Evolutionary conservation across 1,284 basidiomycete species (phyloP), one percentile per base, ranked within the genome.

Genomic region (Phenoliferia sp.): DNA sequence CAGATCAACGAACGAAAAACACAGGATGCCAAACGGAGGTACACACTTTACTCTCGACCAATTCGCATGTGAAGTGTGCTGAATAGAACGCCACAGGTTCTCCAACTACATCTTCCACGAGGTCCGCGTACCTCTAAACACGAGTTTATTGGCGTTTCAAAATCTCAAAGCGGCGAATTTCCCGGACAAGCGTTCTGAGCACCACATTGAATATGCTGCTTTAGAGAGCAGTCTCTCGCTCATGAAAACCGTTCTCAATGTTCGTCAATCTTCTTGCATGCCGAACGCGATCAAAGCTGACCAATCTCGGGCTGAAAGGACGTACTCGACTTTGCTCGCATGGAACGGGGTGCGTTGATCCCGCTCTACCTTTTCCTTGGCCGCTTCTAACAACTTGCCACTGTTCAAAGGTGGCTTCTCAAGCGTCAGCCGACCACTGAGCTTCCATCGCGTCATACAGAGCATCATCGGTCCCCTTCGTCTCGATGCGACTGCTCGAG

Each of bases 81-180:
- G 39, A 44, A 12, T 12, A 12, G 12, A 44, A 44, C 39, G 22
- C 39, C 22, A 22, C 39, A 44, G 39, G n/a, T 71, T 71, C 65
- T 64, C 61, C 3, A 61, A 35, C 26, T 71, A 71, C 77, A 88
- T 90, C 39, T 86, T 90, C 80, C 86, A 88, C 83, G 87, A 87
- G 84, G 80, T 84, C 82, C 87, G 92, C 72, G 92, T 95, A 57
- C 92, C 93, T 26, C 82, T 95, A 69, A 94, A 95, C 76, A 94
- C 91, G 36, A 92, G 92, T 1, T 80, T 93, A 17, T 82, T 94
- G 36, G 92, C 92, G 0, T 87, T 93, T 12, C 92, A 94, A 80
- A 94, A 95, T 76, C 88, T 94, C 83, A 87, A 89, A 68, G 90
- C 89, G 0, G 85, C 83, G 22, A 44, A 44, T 22, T 12, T 44